These are phyloP conservation scores for Geotrichum phurueaensis DNA, from an alignment of 1,139 yeast species.

Conservation along the genomic window DNA sequence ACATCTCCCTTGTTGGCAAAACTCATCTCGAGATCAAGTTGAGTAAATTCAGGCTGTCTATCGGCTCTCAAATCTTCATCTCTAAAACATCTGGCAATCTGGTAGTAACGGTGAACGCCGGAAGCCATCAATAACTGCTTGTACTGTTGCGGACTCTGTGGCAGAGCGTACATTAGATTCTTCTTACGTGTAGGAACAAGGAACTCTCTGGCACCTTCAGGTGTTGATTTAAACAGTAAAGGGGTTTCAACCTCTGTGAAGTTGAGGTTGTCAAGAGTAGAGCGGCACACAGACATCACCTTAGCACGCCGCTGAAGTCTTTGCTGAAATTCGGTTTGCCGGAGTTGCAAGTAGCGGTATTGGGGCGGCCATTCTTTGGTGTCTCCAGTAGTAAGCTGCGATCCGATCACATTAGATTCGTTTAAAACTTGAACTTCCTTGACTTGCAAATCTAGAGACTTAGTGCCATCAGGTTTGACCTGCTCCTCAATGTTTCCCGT, in stretches of 20 bases:
- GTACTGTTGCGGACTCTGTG: slow-evolving; percentile 97
- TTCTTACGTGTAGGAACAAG: slow-evolving; percentile 77
- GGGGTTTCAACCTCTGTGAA: slow-evolving; percentile 94
- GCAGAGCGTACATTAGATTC: slow-evolving; percentile 71
- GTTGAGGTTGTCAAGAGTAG: slow-evolving; percentile 39
- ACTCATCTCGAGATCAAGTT: slow-evolving; percentile 89
- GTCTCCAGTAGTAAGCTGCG: slow-evolving; percentile 59
- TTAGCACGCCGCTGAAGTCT: slow-evolving; percentile 57
- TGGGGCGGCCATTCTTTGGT: slow-evolving; percentile 61
- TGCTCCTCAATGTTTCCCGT: slow-evolving; percentile 47
- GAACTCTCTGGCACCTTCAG: slow-evolving; percentile 97
- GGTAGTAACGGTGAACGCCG: slow-evolving; percentile 81
- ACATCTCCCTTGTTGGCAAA: slow-evolving; percentile 69
- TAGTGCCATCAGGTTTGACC: slow-evolving; percentile 27
- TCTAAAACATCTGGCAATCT: slow-evolving; percentile 87
- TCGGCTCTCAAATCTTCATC: slow-evolving; percentile 94
- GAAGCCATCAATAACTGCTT: slow-evolving; percentile 92
- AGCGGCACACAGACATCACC: slow-evolving; percentile 52
- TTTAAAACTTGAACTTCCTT: slow-evolving; percentile 53
- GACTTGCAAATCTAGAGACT: slow-evolving; percentile 54
- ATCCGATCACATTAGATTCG: slow-evolving; percentile 58
- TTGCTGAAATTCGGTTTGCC: slow-evolving; percentile 56
- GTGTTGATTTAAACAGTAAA: slow-evolving; percentile 84
- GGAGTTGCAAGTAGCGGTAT: slow-evolving; percentile 70
- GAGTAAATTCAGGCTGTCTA: slow-evolving; percentile 97